These are phyloP conservation scores for Crithidia expoeki DNA, from an alignment of 208 protist genomes.

Conservation along the genomic window DNA sequence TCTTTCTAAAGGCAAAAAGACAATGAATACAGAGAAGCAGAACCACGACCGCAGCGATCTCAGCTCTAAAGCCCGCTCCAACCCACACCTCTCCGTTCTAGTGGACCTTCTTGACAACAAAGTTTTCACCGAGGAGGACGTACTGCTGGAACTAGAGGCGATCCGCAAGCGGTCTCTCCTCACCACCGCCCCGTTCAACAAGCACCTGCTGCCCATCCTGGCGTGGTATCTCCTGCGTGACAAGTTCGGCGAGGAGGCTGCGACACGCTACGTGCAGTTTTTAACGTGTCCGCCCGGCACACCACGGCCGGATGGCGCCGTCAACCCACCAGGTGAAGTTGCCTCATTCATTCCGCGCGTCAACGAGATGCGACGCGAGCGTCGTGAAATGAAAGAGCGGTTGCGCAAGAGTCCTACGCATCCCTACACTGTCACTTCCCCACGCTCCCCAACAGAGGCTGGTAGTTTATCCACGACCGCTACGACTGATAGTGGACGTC, in stretches of 20 bases:
- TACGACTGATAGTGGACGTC: conserved; percentile 1
- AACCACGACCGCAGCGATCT: conserved; percentile 11
- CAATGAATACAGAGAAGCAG: not conserved
- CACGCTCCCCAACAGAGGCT: conserved; percentile 9
- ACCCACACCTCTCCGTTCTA: conserved; percentile 44
- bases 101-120: conserved; percentile 45
- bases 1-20: not conserved
- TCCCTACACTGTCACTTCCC: conserved; percentile 34
- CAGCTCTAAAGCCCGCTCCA: conserved; percentile 26
- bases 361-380: conserved; percentile 39
- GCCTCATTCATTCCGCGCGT: conserved; percentile 44
- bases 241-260: conserved; percentile 39
- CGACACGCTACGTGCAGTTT: conserved; percentile 30
- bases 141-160: conserved; percentile 54
- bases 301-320: conserved; percentile 9
- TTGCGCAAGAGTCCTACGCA: conserved; percentile 30
- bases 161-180: conserved; percentile 47
- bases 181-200: conserved; percentile 53
- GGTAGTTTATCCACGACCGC: not conserved
- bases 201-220: conserved; percentile 45
- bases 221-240: conserved; percentile 48
- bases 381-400: conserved; percentile 24
- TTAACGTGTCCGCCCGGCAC: conserved; percentile 12
- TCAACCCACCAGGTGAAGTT: not conserved
- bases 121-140: conserved; percentile 49